Evolutionary conservation across 179 eudicot species (phyloP), one percentile per base, ranked within the genome.

Genomic region (Silene coronaria): DNA sequence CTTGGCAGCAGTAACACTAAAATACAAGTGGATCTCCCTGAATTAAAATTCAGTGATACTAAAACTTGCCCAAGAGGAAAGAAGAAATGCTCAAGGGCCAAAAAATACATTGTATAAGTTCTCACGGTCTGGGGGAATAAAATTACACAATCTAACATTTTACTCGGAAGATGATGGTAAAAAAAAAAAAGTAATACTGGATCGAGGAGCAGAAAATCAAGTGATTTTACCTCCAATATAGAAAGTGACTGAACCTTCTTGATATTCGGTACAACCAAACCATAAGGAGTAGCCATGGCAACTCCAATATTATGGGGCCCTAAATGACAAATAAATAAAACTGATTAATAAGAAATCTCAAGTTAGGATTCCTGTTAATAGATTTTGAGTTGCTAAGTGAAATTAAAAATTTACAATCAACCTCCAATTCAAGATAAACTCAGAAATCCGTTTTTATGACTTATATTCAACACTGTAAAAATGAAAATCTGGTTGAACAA

Each of bases 281-380:
- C 98, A 80, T 84, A 69, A 73, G 90, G 91, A 77, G 98, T 91
- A 78, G 98, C 97, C 97, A 92, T 94, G 66, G 98, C 97, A 79
- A 94, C 84, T 67, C 97, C 98, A 83, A 94, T 87, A 81, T 91
- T 94, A 75, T 94, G 98, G 66, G 89, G 82, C 32, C 98, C 98
- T 94, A 67, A 38, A 70, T 21, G 62, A 71, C 62, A 26, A 66
- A 70, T 8, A 4, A 67, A 80, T 48, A 46, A 70, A 58, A 11
- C 34, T 17, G n/a, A 67, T 73, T 23, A 21, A 38, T 19, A 26
- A 36, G 67, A 21, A 24, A 13, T 78, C 61, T 28, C 75, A 3
- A 58, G 59, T 32, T 61, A 62, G 13, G 23, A 64, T 24, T 17
- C 45, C 23, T 5, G 77, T 4, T 58, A 13, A 53, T 32, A 68